Evolutionary conservation across 2,329 filamentous ascomycete genomes (phyloP), one percentile per base, ranked within the genome.

Genomic region (Chrysosporium keratinophilum): DNA sequence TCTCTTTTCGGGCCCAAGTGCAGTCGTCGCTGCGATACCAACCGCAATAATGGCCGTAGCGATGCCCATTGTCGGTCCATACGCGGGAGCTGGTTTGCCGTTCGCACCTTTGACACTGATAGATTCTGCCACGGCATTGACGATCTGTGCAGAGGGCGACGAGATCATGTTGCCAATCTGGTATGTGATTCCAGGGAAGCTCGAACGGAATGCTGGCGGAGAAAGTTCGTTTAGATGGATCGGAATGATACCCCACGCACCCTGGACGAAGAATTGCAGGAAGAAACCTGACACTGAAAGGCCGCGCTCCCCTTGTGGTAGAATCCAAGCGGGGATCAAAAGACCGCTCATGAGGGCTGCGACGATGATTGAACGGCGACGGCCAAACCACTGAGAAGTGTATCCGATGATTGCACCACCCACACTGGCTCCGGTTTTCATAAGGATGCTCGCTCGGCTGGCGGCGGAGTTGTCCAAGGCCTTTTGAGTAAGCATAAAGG

Each of bases 271-370:
- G 66, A 88, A 87, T 65, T 88, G 85, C 71, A 91, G 78, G 68
- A 94, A 93, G 69, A 93, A 95, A 1, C 87, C 87, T 0, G 85
- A 82, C 0, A 87, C 88, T 80, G 83, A 14, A 83, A 91, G 60
- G 2, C 58, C 48, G 0, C 56, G 54, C 50, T 69, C 66, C 7
- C 63, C 62, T 1, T 61, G 58, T 0, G 68, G 67, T 64, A 90
- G 87, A 65, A 88, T 91, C 39, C 85, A 87, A 0, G 84, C 81
- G 0, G 85, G 86, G 44, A 88, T 87, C 59, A 91, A 71, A n/a
- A 77, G 70, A 3, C 78, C 73, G 57, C 49, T 82, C 70, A 90
- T 80, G 5, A 93, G 77, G 3, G 76, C 87, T 6, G 82, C 74
- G 10, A 79, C 69, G 59, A 86, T 61, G 41, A 71, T 71, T 11